Evolutionary conservation across 805 yeast genomes (phyloP).

Genomic region (Saturnispora zaruensis): DNA sequence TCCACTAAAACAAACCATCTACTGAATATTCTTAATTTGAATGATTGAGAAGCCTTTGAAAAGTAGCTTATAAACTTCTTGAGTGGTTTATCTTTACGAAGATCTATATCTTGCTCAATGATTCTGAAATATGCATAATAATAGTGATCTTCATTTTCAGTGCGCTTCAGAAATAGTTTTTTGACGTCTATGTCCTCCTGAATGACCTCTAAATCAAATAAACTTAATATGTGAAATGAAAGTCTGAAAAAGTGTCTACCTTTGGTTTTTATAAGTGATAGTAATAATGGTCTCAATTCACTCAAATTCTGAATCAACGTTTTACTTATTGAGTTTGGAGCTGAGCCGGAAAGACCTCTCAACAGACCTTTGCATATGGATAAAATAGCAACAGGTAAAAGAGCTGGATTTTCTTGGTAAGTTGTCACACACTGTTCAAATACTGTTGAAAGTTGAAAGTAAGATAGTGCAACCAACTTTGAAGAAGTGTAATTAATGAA

Average conservation of each 20-base stretch:
- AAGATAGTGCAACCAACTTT: conserved; percentile 38
- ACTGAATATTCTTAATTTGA: conserved; percentile 26
- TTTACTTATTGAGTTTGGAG: conserved; percentile 24
- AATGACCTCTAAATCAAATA: conserved; percentile 33
- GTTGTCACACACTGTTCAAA: conserved; percentile 18
- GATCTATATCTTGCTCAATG: conserved; percentile 28
- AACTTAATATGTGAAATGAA: conserved; percentile 38
- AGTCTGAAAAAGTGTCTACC: conserved; percentile 34
- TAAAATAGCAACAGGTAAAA: conserved; percentile 18
- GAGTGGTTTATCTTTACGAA: conserved; percentile 12
- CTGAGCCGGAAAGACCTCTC: conserved; percentile 19
- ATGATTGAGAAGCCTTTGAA: conserved; percentile 7
- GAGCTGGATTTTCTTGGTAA: conserved; percentile 7
- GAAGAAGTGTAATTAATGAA: conserved; percentile 33
- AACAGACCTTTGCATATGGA: conserved; percentile 37
- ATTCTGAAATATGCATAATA: conserved; percentile 34
- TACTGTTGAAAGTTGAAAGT: conserved; percentile 32
- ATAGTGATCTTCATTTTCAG: conserved; percentile 12
- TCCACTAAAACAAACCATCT: conserved; percentile 54
- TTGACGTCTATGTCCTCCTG: not conserved
- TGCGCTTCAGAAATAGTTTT: not conserved
- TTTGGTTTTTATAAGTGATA: conserved; percentile 18
- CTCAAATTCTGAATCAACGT: conserved; percentile 14
- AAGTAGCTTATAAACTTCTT: conserved; percentile 23
- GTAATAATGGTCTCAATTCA: conserved; percentile 16